Base-by-base conservation (phyloP, 1,139 yeast species). In the Zygosaccharomyces pseudobailii region DNA sequence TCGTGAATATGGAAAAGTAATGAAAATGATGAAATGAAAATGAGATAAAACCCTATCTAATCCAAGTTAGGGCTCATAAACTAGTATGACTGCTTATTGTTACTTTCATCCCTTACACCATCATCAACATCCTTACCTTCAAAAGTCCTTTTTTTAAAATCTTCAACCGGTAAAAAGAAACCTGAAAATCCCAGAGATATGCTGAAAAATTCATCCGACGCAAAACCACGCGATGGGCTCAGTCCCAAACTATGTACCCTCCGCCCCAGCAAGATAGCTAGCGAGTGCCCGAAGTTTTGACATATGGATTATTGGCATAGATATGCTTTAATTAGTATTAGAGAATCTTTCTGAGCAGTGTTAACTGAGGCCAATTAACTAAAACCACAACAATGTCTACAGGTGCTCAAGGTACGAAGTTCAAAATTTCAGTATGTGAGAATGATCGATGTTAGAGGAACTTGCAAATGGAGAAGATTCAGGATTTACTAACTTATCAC, bases 341-440 rank as follows among this genome's bases (percentile, higher is more conserved):
- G 20, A 6, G 41, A 19, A 22, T 2, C n/a, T 17, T 27, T 24
- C 21, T 28, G 22, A 20, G 17, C 13, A 19, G 19, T 28, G 34
- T 27, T 23, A n/a, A 38, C 22, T 20, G 45, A 48, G 44, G 44
- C 49, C 51, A 48, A 40, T 40, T 45, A 47, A 51, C 59, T 55
- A 58, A 57, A 59, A 55, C 27, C 27, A 24, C 57, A 72, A 70
- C 50, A 72, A 83, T 83, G 88, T 82, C 88, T 72, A 80, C 84
- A 74, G 95, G 95, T 82, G 94, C 96, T 82, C 88, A 96, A 79
- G 98, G 98, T 82, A 92, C 90, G 86, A 92, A 92, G 82, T 92
- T 86, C 87, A 89, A 96, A 82, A 87, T 90, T 90, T 88, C 97
- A 77, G 95, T 87, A 86, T 76, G 95, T 84, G 63, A 49, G 47